Percentiles rank a stretch among this genome's conserved stretches.
Evolutionary conservation across 2,329 filamentous ascomycete species (phyloP).

Genomic region (Aureobasidium zeae): DNA sequence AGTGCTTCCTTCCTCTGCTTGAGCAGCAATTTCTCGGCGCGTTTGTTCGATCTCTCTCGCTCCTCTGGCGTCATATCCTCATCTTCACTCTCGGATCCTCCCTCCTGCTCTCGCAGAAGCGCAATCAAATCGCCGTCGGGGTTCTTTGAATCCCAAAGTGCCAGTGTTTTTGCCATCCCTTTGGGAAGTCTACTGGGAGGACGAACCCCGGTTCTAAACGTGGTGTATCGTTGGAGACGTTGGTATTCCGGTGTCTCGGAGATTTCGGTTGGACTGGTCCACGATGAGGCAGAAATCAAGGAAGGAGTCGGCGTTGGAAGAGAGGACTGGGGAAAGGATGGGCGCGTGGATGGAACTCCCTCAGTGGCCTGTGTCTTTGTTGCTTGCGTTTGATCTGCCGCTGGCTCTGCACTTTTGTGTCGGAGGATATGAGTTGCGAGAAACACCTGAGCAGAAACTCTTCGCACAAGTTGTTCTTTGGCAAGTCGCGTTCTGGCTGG

Average conservation of each 20-base stretch:
- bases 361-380: slow-evolving; percentile 14
- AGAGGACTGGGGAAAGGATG: slow-evolving; percentile 14
- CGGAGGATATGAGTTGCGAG: slow-evolving; percentile 27
- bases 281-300: slow-evolving; percentile 21
- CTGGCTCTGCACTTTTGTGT: not conserved
- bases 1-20: slow-evolving; percentile 34
- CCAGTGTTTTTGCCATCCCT: slow-evolving; percentile 30
- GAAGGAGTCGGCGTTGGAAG: slow-evolving; percentile 27
- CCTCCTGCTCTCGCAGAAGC: slow-evolving; percentile 22
- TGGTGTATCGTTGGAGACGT: slow-evolving; percentile 32
- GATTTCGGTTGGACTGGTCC: slow-evolving; percentile 20
- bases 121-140: slow-evolving; percentile 32
- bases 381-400: slow-evolving; percentile 15
- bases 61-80: slow-evolving; percentile 31
- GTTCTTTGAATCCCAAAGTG: slow-evolving; percentile 38
- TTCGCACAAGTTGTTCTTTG: slow-evolving; percentile 24
- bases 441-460: slow-evolving; percentile 29
- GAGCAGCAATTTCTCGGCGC: slow-evolving; percentile 32
- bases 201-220: slow-evolving; percentile 23
- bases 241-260: slow-evolving; percentile 23
- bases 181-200: slow-evolving; percentile 23
- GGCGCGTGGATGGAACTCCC: not conserved
- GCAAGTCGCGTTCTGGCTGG: slow-evolving; percentile 25
- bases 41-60: slow-evolving; percentile 29
- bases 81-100: slow-evolving; percentile 27